phyloP scores from a whole-genome alignment of 192 early-diverging fungal genomes.

The Diversispora epigaea region DNA sequence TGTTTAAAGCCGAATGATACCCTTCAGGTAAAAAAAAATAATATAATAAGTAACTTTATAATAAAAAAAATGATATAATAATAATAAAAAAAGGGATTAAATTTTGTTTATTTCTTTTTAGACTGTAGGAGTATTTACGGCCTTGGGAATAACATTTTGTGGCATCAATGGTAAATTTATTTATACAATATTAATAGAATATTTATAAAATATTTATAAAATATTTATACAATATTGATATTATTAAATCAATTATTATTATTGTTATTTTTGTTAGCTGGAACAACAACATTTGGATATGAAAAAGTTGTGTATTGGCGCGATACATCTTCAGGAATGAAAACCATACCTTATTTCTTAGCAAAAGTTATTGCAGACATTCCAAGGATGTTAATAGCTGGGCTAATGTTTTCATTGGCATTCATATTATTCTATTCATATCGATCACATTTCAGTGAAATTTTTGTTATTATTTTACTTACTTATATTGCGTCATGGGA shows the following conservation, averaged over 20 bases:
- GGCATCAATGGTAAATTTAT: conserved; percentile 48
- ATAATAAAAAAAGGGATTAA: too few relatives aligned
- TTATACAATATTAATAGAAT: too few relatives aligned
- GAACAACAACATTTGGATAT: conserved; percentile 59
- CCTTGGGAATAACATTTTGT: conserved; percentile 57
- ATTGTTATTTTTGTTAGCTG: conserved; percentile 27
- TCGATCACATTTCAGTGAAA: conserved; percentile 31
- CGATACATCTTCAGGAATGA: conserved; percentile 57
- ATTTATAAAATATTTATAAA: background rate
- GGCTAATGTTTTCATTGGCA: conserved; percentile 57
- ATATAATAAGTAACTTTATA: too few relatives aligned
- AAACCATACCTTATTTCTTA: conserved; percentile 59
- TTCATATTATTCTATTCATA: conserved; percentile 60
- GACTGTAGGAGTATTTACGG: conserved; percentile 56
- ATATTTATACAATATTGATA: too few relatives aligned
- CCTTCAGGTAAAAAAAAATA: background rate
- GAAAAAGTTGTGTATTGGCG: conserved; percentile 69
- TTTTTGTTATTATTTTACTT: conserved; percentile 49
- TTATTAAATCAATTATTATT: too few relatives aligned
- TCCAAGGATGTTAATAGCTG: conserved; percentile 58
- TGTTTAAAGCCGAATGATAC: background rate
- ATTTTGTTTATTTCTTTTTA: background rate
- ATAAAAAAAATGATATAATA: too few relatives aligned
- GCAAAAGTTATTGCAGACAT: conserved; percentile 63
- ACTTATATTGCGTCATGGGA: conserved; percentile 58